These are phyloP conservation scores for Dillenia turbinata DNA, from an alignment of 164 flowering plant genomes.

Conservation along the genomic window DNA sequence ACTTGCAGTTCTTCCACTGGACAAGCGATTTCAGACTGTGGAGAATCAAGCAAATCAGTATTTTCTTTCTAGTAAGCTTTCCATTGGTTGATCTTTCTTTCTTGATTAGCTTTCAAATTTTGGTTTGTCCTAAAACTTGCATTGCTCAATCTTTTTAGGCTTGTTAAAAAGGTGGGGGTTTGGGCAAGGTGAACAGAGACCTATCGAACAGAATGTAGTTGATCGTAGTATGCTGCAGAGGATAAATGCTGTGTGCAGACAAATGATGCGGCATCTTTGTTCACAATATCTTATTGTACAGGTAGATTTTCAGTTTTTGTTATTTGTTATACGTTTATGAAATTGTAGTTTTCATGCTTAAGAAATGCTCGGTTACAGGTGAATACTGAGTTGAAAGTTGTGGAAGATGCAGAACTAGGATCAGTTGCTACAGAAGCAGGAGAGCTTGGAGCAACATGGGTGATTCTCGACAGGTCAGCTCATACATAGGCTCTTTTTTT, in stretches of 20 bases:
- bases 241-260: slow-evolving; percentile 18
- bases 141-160: slow-evolving; percentile 11
- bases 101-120: neutral
- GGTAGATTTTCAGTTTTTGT: slow-evolving; percentile 5
- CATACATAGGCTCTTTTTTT: neutral
- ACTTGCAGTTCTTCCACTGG: slow-evolving; percentile 26
- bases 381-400: slow-evolving; percentile 20
- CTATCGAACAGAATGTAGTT: slow-evolving; percentile 2
- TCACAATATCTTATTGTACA: slow-evolving; percentile 18
- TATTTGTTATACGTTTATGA: neutral
- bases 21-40: neutral
- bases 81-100: neutral
- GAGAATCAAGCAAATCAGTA: slow-evolving; percentile 3
- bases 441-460: slow-evolving; percentile 36
- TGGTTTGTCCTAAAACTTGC: neutral
- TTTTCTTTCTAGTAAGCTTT: slow-evolving; percentile 15
- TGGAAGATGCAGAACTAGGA: slow-evolving; percentile 16
- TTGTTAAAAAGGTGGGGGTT: slow-evolving; percentile 26
- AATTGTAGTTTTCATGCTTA: neutral
- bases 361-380: slow-evolving; percentile 17
- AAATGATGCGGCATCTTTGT: slow-evolving; percentile 31
- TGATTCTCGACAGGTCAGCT: slow-evolving; percentile 33
- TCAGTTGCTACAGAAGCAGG: slow-evolving; percentile 22
- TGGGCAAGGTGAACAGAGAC: neutral
- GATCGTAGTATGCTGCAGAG: slow-evolving; percentile 1